Evolutionary conservation across 2,329 filamentous ascomycete species (phyloP).

Genomic region (Talaromyces sp.): DNA sequence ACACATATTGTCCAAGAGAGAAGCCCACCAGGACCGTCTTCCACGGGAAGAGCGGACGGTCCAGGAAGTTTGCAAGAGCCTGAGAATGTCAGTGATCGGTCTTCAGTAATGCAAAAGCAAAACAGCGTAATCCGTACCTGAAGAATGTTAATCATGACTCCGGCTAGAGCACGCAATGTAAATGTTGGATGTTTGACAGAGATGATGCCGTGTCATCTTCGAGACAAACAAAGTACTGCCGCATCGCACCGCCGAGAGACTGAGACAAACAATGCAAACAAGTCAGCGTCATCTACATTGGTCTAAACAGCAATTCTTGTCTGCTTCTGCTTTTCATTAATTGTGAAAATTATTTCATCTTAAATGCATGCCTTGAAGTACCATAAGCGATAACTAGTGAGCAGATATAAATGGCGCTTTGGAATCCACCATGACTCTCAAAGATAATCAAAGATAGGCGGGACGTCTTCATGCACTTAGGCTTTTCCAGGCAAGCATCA

Average conservation of each 20-base stretch:
- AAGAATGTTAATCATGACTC: slow-evolving; percentile 3
- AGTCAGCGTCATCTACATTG: not conserved
- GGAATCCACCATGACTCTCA: not conserved
- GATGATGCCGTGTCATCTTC: not conserved
- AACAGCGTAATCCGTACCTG: not conserved
- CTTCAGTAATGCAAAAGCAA: not conserved
- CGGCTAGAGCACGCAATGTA: not conserved
- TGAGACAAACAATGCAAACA: not conserved
- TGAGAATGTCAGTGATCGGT: slow-evolving; percentile 19
- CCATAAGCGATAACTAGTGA: not conserved
- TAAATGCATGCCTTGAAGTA: not conserved
- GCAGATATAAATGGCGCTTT: not conserved
- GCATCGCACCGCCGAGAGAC: not conserved
- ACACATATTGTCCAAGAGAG: slow-evolving; percentile 81
- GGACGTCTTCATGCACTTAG: not conserved
- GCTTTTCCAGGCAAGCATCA: not conserved
- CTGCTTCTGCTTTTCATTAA: not conserved
- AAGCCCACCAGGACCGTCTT: slow-evolving; percentile 95
- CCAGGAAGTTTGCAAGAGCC: slow-evolving; percentile 76
- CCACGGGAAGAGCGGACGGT: slow-evolving; percentile 92
- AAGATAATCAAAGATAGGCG: not conserved
- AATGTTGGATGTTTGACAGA: not conserved
- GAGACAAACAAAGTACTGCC: not conserved
- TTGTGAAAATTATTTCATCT: not conserved
- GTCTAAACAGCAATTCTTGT: not conserved